These are phyloP conservation scores for Pichia sp. DNA, from an alignment of 1,139 yeast genomes.

Conservation along the genomic window DNA sequence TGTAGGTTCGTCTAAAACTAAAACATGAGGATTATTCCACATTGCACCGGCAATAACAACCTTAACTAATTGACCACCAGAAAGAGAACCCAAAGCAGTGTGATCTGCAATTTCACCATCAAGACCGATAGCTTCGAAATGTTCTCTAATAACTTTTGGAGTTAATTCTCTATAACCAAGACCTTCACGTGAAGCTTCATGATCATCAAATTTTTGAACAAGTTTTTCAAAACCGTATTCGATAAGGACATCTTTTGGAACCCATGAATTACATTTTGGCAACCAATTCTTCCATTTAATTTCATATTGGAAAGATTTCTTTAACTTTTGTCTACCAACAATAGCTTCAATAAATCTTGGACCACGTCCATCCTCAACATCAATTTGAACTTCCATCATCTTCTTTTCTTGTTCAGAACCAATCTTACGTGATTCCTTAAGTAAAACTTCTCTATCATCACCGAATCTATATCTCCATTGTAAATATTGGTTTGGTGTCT, in stretches of 20 bases:
- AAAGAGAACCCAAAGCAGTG: constrained; percentile 91
- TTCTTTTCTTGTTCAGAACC: constrained; percentile 71
- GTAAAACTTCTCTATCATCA: constrained; percentile 92
- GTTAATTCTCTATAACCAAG: constrained; percentile 90
- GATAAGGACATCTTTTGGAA: constrained; percentile 72
- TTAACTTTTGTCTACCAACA: constrained; percentile 94
- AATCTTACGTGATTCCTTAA: constrained; percentile 88
- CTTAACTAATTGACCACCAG: constrained; percentile 97
- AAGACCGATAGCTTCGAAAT: constrained; percentile 93
- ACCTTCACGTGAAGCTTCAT: constrained; percentile 98
- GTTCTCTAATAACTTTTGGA: constrained; percentile 90
- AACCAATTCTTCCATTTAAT: constrained; percentile 90
- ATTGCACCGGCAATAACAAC: constrained; percentile 99
- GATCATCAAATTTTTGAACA: constrained; percentile 93
- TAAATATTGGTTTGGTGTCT: constrained; percentile 93
- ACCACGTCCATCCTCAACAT: constrained; percentile 82
- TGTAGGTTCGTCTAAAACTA: constrained; percentile 97
- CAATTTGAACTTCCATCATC: constrained; percentile 72
- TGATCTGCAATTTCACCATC: constrained; percentile 98
- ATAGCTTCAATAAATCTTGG: constrained; percentile 85
- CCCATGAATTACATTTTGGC: constrained; percentile 93
- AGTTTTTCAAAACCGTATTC: constrained; percentile 83
- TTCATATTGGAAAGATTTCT: constrained; percentile 95
- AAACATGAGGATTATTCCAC: constrained; percentile 99
- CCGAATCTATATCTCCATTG: constrained; percentile 99